These are phyloP conservation scores for Cichorium intybus DNA, from an alignment of 140 eudicot species.

Conservation along the genomic window DNA sequence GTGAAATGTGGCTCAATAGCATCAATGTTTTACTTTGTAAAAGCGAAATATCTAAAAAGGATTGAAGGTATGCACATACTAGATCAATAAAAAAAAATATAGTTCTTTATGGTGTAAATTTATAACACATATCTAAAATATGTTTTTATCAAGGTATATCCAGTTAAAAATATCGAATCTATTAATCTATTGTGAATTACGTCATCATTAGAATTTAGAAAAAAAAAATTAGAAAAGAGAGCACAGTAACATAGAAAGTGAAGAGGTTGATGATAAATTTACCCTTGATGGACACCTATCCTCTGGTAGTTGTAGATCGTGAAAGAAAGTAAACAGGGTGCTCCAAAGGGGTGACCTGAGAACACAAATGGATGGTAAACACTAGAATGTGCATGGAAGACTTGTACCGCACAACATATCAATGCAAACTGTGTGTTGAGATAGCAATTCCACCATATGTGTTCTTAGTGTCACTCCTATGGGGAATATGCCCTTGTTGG, in stretches of 20 bases:
- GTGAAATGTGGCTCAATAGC: too few relatives aligned
- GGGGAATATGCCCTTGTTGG: slow-evolving; percentile 22
- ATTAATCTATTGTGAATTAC: too few relatives aligned
- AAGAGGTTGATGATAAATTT: slow-evolving; percentile 1
- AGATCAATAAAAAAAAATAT: too few relatives aligned
- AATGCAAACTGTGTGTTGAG: slow-evolving; percentile 9
- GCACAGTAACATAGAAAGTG: not conserved
- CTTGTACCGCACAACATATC: slow-evolving; percentile 15
- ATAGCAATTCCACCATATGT: slow-evolving; percentile 20
- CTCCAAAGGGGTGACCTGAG: slow-evolving; percentile 65
- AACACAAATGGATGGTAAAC: slow-evolving; percentile 33
- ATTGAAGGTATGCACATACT: too few relatives aligned
- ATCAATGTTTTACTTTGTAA: too few relatives aligned
- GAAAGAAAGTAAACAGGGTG: slow-evolving; percentile 9
- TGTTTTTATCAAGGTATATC: too few relatives aligned
- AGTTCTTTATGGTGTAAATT: too few relatives aligned
- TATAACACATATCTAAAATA: too few relatives aligned
- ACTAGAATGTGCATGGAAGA: not conserved
- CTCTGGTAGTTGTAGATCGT: slow-evolving; percentile 12
- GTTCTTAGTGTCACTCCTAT: slow-evolving; percentile 44
- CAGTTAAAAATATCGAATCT: too few relatives aligned
- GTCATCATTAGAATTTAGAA: not conserved
- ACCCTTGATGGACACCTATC: slow-evolving; percentile 4
- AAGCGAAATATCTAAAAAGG: too few relatives aligned
- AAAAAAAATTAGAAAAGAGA: not conserved